Evolutionary conservation across 2,329 filamentous ascomycete genomes (phyloP).

Genomic region (Colletotrichum australisinense): DNA sequence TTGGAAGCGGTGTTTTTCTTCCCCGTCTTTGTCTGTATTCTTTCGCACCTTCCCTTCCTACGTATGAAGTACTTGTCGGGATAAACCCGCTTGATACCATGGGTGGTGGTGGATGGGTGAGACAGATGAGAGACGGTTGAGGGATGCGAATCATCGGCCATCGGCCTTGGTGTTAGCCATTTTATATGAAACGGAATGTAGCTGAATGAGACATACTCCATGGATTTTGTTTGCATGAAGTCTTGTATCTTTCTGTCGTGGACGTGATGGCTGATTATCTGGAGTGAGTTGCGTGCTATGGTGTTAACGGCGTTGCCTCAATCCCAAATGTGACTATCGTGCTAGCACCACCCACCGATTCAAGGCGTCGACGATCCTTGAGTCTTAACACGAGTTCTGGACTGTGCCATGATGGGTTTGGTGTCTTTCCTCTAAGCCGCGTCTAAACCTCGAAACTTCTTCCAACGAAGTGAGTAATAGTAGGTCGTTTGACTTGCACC

Average conservation of each 20-base stretch:
- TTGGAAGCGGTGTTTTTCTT: background rate
- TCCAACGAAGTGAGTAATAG: too few relatives aligned
- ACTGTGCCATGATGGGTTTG: too few relatives aligned
- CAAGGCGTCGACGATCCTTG: too few relatives aligned
- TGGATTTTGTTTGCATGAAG: background rate
- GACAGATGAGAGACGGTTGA: background rate
- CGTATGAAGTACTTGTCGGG: background rate
- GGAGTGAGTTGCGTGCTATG: too few relatives aligned
- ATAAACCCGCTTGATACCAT: background rate
- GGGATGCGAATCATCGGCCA: background rate
- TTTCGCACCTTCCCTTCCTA: too few relatives aligned
- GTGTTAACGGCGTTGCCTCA: too few relatives aligned
- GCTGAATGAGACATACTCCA: conserved; percentile 1
- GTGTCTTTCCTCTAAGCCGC: too few relatives aligned
- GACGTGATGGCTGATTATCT: background rate
- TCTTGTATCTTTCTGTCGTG: background rate
- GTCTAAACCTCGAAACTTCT: too few relatives aligned
- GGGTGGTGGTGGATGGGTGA: background rate
- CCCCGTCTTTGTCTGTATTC: background rate
- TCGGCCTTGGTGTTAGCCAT: background rate
- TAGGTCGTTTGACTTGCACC: too few relatives aligned
- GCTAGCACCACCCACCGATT: too few relatives aligned
- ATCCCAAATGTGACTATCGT: too few relatives aligned
- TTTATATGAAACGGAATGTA: background rate
- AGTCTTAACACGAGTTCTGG: too few relatives aligned